Base-by-base conservation (phyloP, 2,329 filamentous ascomycete species). In the Exophiala sideris region DNA sequence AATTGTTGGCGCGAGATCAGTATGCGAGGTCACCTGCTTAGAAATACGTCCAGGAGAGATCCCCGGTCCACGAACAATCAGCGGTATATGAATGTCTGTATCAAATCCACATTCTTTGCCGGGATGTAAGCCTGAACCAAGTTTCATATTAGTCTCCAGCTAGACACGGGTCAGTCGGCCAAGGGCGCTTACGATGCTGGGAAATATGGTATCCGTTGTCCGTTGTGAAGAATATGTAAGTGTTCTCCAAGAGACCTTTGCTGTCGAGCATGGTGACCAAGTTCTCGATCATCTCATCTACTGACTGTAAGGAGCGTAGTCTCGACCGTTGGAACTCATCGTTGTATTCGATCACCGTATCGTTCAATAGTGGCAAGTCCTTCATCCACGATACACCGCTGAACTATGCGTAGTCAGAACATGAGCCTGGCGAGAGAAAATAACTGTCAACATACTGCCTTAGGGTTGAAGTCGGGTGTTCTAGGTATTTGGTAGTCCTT, bases 381-480 rank as follows among this genome's bases (percentile, higher is more conserved):
- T 60, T 64, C 24, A 80, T 66, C 77, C 76, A 80, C 46, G 70
- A 73, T 1, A 71, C 75, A 5, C 75, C 73, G 39, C 70, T 74
- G 5, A 71, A 67, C 63, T 71, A 48, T 7, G 16, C 71, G 6
- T 20, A n/a, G 24, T 12, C n/a, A 40, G 10, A 16, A 14, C 11
- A 16, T 5, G 10, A 4, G 9, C 3, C 14, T 40, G 36, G 7
- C 3, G 36, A 7, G n/a, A 7, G 14, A 5, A 45, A 20, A 4
- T n/a, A 16, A 29, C 16, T 20, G 34, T 5, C 14, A 29, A 64
- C 70, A 35, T 66, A 80, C 79, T 54, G 73, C 69, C 2, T 81
- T 75, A 0, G 86, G 85, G 60, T 89, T 89, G 67, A 89, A 89
- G 65, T 83, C 81, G 0, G 74, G 70, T 0, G 78, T 83, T 8